Evolutionary conservation across 2,329 filamentous ascomycete species (phyloP).

Genomic region (Aspergillus sp.): DNA sequence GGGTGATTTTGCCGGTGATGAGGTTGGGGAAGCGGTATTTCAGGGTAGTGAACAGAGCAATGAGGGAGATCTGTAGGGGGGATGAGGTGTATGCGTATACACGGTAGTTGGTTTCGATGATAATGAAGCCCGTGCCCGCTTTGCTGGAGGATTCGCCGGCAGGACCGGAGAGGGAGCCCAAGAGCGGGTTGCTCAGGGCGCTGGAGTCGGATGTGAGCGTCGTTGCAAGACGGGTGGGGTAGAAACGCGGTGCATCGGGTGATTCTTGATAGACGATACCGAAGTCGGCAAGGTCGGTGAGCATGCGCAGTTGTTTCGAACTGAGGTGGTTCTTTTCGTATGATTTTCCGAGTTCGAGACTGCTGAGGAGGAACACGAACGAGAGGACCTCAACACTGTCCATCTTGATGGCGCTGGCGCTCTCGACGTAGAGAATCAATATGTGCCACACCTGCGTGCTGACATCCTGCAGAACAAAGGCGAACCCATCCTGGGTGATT

Average conservation of each 20-base stretch:
- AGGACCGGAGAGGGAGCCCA: constrained; percentile 59
- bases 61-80: constrained; percentile 89
- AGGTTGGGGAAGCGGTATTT: constrained; percentile 92
- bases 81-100: constrained; percentile 96
- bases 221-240: constrained; percentile 90
- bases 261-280: constrained; percentile 76
- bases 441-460: constrained; percentile 98
- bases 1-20: constrained; percentile 86
- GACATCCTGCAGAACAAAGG: constrained; percentile 89
- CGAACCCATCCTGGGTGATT: constrained; percentile 93
- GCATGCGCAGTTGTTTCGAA: constrained; percentile 78
- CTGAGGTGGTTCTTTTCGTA: constrained; percentile 87
- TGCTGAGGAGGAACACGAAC: constrained; percentile 94
- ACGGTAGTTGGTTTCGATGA: constrained; percentile 97
- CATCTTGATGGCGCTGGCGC: constrained; percentile 72
- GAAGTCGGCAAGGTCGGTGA: constrained; percentile 88
- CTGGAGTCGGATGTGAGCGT: constrained; percentile 80
- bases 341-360: constrained; percentile 84
- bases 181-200: constrained; percentile 70
- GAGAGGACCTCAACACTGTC: constrained; percentile 92
- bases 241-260: constrained; percentile 60
- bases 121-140: constrained; percentile 70
- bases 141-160: constrained; percentile 33
- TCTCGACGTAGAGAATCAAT: constrained; percentile 88
- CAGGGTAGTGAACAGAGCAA: constrained; percentile 84